phyloP scores from a whole-genome alignment of 352 stramenopile species.

The Plasmopara viticola region DNA sequence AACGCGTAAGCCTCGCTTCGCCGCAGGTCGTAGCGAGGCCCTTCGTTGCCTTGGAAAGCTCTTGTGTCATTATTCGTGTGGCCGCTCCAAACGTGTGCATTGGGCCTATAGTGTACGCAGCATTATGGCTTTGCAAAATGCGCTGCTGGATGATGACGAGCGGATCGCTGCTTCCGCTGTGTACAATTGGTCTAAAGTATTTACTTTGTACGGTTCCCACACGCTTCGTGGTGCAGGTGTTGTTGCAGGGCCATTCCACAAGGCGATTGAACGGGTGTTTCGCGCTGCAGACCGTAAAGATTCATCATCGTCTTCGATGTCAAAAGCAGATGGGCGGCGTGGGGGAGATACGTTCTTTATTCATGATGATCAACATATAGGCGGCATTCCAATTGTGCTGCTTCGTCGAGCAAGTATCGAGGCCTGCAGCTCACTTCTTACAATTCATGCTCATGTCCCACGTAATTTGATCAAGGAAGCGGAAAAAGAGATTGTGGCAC shows the following conservation, averaged over 20 bases:
- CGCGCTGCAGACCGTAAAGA: conserved; percentile 37
- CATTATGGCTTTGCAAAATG: conserved; percentile 75
- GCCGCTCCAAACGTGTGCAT: conserved; percentile 72
- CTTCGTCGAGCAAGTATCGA: conserved; percentile 72
- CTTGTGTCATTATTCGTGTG: conserved; percentile 56
- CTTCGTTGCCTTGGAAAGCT: conserved; percentile 73
- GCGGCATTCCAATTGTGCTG: conserved; percentile 66
- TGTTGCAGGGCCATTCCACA: conserved; percentile 72
- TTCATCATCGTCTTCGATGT: conserved; percentile 19
- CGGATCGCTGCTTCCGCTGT: conserved; percentile 72
- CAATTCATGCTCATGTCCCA: conserved; percentile 73
- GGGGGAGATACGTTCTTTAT: conserved; percentile 41
- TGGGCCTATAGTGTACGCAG: conserved; percentile 81
- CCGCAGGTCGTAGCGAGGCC: conserved; percentile 63
- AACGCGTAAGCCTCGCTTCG: conserved; percentile 63
- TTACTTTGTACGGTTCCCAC: conserved; percentile 76
- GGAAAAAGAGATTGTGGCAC: conserved; percentile 56
- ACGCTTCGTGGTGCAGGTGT: conserved; percentile 73
- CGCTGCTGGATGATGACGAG: conserved; percentile 75
- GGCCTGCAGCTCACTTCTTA: conserved; percentile 75
- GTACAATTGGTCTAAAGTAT: conserved; percentile 81
- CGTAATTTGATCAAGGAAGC: conserved; percentile 74
- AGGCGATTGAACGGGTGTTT: conserved; percentile 72
- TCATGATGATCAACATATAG: conserved; percentile 61
- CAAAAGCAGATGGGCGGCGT: conserved; percentile 36